Percentiles rank a stretch among this genome's conserved stretches.
Conservation (phyloP, 2,329 filamentous ascomycete species). For the Nannizziopsis arthrosporioides region DNA sequence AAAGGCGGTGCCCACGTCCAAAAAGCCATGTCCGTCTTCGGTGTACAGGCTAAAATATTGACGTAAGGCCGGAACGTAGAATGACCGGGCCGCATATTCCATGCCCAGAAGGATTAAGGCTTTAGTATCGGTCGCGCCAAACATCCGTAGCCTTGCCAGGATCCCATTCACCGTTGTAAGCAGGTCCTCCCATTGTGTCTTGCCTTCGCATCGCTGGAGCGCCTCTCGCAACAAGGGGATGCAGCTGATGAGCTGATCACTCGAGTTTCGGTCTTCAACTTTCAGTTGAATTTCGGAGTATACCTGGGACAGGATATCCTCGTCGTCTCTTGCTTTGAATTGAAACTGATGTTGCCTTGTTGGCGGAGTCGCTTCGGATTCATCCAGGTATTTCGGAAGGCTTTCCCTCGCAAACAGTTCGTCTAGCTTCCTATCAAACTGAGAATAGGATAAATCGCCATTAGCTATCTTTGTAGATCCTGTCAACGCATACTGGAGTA, state of each 20-base stretch:
- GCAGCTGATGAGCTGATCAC: background rate
- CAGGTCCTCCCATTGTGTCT: slow-evolving; percentile 23
- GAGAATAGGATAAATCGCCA: slow-evolving; percentile 3
- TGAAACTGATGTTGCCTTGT: background rate
- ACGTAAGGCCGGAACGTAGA: slow-evolving; percentile 22
- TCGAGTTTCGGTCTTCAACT: slow-evolving; percentile 3
- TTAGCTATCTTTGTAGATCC: slow-evolving; percentile 15
- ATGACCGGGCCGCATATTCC: slow-evolving; percentile 22
- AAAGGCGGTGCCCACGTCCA: slow-evolving; percentile 12
- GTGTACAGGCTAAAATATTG: slow-evolving; percentile 20
- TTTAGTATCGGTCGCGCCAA: slow-evolving; percentile 13
- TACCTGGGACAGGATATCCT: slow-evolving; percentile 8
- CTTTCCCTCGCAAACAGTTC: slow-evolving; percentile 15
- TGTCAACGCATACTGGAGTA: slow-evolving; percentile 26
- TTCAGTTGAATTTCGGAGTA: slow-evolving; percentile 5
- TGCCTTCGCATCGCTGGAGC: slow-evolving; percentile 19
- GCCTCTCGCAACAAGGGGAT: slow-evolving; percentile 15
- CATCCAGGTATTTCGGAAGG: background rate
- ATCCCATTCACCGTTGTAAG: slow-evolving; percentile 24
- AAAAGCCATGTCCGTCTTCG: slow-evolving; percentile 2
- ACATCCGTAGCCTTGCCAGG: slow-evolving; percentile 19
- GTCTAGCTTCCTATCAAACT: slow-evolving; percentile 15
- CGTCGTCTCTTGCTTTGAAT: background rate
- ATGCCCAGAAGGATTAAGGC: slow-evolving; percentile 20
- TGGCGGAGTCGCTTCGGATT: background rate